Evolutionary conservation across 2,329 filamentous ascomycete species (phyloP), one percentile per base, ranked within the genome.

Genomic region (Scortechinia acanthostroma): DNA sequence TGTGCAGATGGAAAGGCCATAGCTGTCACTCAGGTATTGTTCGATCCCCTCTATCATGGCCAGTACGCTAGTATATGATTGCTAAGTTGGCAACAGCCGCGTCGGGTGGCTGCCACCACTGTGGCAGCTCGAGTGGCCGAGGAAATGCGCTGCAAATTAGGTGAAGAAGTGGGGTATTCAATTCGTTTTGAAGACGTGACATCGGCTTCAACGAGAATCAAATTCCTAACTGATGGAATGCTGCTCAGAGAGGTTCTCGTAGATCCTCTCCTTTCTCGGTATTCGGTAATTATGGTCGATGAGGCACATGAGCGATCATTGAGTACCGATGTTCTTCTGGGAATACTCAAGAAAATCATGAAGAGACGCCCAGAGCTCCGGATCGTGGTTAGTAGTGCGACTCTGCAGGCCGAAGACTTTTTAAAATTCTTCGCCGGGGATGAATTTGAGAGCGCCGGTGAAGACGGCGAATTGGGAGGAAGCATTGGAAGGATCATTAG

Each of bases 281-380:
- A 98, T 60, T 94, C 90, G 0, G 86, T 95, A 40, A 89, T 98
- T 54, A 96, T 98, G 89, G 86, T 98, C 4, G 93, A 98, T 58
- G 91, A 97, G 65, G 93, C 91, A 4, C 93, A 98, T 59, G 91
- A 97, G 64, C 76, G 93, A 45, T 95, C 90, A 43, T 76, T 97
- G 48, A 94, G 88, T 60, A 95, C 91, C 1, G 93, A 98, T 58
- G 79, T 98, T 14, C 71, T 97, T 4, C 75, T 98, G 3, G 91
- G 93, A 0, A 69, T 97, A 14, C 64, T 98, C 30, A 96, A 95
- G 62, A 97, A 97, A 62, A 91, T 98, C 44, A 69, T 80, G 45
- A 88, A 80, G 60, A 85, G 80, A 56, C 74, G 93, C 35, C 77
- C 85, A 4, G 91, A 96, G 47, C 65, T 98, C 44, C 80, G 90